Conservation (phyloP, 768 basidiomycete genomes). For the Cantharellus cinnabarinus region DNA sequence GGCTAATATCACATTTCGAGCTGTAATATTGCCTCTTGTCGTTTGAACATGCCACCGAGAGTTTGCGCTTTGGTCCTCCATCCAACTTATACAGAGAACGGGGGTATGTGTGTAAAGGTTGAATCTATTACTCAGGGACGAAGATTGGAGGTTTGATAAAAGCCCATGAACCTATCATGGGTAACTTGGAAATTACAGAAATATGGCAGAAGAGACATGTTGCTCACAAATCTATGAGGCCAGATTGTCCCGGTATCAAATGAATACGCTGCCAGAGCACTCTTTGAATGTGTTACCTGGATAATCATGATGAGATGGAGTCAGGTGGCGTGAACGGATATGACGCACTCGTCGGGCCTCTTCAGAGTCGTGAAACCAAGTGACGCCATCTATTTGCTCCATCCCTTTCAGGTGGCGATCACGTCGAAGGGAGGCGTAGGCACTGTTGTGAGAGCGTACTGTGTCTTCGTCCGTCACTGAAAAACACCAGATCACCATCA, state of each 20-base stretch:
- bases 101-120: not conserved
- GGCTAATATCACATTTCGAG: not conserved
- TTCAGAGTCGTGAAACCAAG: not conserved
- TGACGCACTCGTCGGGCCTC: not conserved
- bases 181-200: not conserved
- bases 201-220: not conserved
- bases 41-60: not conserved
- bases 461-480: not conserved
- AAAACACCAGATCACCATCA: not conserved
- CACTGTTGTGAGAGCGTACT: not conserved
- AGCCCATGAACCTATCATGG: not conserved
- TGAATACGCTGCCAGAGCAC: not conserved
- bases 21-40: not conserved
- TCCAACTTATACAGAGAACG: not conserved
- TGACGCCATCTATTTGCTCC: not conserved
- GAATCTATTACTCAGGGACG: not conserved
- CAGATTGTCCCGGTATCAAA: not conserved
- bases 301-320: not conserved
- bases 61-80: not conserved
- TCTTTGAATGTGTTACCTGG: not conserved
- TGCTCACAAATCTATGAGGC: not conserved
- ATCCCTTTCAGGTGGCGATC: not conserved
- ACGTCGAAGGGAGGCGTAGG: not conserved
- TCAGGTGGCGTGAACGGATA: not conserved
- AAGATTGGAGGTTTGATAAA: not conserved